These are phyloP conservation scores for Apiotrichum porosum DNA, from an alignment of 1,284 basidiomycete genomes.

Conservation along the genomic window DNA sequence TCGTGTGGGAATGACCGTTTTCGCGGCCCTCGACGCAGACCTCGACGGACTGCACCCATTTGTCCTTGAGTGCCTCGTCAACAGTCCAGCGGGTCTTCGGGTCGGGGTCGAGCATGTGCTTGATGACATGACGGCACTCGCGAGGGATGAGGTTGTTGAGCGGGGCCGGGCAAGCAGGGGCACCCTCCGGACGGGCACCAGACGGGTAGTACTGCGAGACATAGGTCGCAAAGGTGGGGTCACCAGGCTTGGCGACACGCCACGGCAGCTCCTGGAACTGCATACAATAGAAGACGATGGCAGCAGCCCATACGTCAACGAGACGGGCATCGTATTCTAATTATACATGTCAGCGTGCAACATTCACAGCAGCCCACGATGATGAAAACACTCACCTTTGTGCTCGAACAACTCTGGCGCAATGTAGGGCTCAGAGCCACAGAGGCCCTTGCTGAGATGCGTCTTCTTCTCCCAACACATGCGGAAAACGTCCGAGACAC, in stretches of 20 bases:
- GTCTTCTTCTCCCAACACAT: conserved; percentile 97
- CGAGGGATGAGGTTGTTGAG: conserved; percentile 83
- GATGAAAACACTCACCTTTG: conserved; percentile 67
- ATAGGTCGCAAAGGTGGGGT: conserved; percentile 80
- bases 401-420: conserved; percentile 94
- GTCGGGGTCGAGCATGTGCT: conserved; percentile 94
- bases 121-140: conserved; percentile 75
- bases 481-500: conserved; percentile 94
- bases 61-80: conserved; percentile 76
- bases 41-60: conserved; percentile 76
- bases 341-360: conserved; percentile 1
- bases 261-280: conserved; percentile 96
- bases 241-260: conserved; percentile 83
- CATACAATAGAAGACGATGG: conserved; percentile 96
- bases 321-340: conserved; percentile 93
- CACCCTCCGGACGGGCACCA: conserved; percentile 14
- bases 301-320: conserved; percentile 97
- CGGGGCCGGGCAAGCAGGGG: conserved; percentile 36
- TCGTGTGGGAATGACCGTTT: conserved; percentile 39
- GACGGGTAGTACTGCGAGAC: conserved; percentile 57
- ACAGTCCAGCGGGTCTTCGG: conserved; percentile 73
- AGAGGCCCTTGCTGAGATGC: conserved; percentile 93
- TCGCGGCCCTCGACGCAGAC: conserved; percentile 44
- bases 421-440: conserved; percentile 97
- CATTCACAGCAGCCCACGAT: too few relatives aligned